Percentiles rank a stretch among this genome's conserved stretches.
These are phyloP conservation scores for Zalaria obscura DNA, from an alignment of 2,329 filamentous ascomycete genomes.

Conservation along the genomic window DNA sequence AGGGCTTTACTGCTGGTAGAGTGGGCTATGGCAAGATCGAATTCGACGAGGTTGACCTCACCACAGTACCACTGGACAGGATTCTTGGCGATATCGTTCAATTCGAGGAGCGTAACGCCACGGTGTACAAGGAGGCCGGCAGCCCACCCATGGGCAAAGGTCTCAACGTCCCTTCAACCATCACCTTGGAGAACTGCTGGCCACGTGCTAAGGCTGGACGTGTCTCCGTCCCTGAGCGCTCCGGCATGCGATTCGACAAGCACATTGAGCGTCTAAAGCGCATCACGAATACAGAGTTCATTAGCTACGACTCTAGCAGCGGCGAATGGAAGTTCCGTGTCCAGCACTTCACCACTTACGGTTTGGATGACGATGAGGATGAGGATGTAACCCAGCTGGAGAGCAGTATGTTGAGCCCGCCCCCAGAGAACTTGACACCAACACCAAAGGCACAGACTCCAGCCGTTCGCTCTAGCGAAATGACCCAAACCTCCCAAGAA, in stretches of 20 bases:
- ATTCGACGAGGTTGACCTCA: slow-evolving; percentile 78
- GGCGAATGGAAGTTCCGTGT: slow-evolving; percentile 87
- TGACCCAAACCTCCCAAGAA: slow-evolving; percentile 12
- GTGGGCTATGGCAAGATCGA: slow-evolving; percentile 66
- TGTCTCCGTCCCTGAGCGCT: slow-evolving; percentile 41
- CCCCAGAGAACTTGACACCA: slow-evolving; percentile 3
- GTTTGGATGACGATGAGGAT: slow-evolving; percentile 56
- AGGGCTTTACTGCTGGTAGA: slow-evolving; percentile 69
- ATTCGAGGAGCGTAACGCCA: slow-evolving; percentile 64
- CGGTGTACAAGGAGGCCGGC: slow-evolving; percentile 66
- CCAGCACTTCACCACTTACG: slow-evolving; percentile 95
- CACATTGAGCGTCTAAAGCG: slow-evolving; percentile 71
- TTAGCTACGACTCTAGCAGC: slow-evolving; percentile 62
- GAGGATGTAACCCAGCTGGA: slow-evolving; percentile 20
- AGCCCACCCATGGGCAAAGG: slow-evolving; percentile 80
- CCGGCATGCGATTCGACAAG: slow-evolving; percentile 56
- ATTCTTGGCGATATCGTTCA: slow-evolving; percentile 64
- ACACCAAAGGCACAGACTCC: slow-evolving; percentile 7
- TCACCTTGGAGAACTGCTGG: slow-evolving; percentile 87
- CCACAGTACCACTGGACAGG: slow-evolving; percentile 62
- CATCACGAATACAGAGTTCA: slow-evolving; percentile 68
- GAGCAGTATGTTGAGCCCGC: slow-evolving; percentile 1
- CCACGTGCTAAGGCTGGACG: slow-evolving; percentile 55
- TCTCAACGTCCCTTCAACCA: slow-evolving; percentile 78
- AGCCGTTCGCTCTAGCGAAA: slow-evolving; percentile 2